These are phyloP conservation scores for Hymenoscyphus occultus DNA, from an alignment of 2,329 filamentous ascomycete genomes.

Conservation along the genomic window DNA sequence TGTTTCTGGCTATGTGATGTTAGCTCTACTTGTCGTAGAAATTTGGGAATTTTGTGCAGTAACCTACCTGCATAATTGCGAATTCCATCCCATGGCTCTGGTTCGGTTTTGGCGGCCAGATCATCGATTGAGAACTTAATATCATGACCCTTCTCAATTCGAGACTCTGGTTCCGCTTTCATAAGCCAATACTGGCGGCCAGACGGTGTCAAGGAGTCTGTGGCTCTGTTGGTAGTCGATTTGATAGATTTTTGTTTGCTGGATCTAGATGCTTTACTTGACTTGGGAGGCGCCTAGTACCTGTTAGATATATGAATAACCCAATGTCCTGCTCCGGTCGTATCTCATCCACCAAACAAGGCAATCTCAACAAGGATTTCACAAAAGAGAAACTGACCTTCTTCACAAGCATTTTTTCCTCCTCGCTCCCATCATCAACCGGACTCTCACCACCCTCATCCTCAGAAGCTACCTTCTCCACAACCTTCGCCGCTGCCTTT, in stretches of 20 bases:
- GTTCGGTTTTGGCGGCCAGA: constrained; percentile 64
- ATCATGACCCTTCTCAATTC: constrained; percentile 81
- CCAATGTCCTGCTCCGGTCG: too few relatives aligned
- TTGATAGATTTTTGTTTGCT: constrained; percentile 7
- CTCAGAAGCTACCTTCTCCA: not conserved
- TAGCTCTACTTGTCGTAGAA: constrained; percentile 7
- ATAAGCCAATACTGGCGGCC: constrained; percentile 68
- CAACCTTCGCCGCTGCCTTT: not conserved
- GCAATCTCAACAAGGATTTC: not conserved
- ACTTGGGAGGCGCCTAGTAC: constrained; percentile 9
- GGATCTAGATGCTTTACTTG: constrained; percentile 7
- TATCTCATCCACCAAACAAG: not conserved
- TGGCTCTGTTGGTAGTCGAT: constrained; percentile 11
- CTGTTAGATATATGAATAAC: not conserved
- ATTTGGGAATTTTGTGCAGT: constrained; percentile 11
- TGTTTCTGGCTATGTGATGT: constrained; percentile 67
- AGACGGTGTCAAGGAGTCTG: constrained; percentile 7
- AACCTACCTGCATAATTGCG: constrained; percentile 46
- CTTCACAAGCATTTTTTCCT: constrained; percentile 4
- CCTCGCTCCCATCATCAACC: constrained; percentile 8
- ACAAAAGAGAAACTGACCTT: not conserved
- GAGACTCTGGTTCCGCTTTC: constrained; percentile 85
- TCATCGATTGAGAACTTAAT: constrained; percentile 96
- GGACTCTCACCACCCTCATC: constrained; percentile 6
- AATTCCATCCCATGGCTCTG: constrained; percentile 84